Evolutionary conservation across 1,284 basidiomycete species (phyloP), one percentile per base, ranked within the genome.

Genomic region (Apiotrichum veenhuisii): DNA sequence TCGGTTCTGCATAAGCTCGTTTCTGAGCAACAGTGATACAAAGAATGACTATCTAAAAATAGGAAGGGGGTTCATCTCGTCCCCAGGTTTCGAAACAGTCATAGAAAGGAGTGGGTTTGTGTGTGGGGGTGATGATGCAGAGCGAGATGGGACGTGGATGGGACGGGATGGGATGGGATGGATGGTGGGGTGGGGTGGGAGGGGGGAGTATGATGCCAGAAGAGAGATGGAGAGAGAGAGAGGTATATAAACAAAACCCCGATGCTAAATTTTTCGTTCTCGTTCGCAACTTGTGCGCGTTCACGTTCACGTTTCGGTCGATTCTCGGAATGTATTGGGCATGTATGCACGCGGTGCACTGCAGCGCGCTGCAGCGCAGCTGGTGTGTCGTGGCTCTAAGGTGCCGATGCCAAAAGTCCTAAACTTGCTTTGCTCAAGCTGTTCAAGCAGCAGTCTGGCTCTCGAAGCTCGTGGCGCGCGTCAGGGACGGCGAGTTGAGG

Each of bases 21-120:
- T n/a, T n/a, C n/a, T 11, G 51, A 50, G 56, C 56, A 41, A 48
- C 43, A 38, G 46, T 57, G 57, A 59, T 59, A 59, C 57, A 59
- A 58, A 59, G 47, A 51, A 55, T 52, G 43, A 50, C 57, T 59
- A 52, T 54, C 44, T 27, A 48, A 55, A 48, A 20, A 40, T n/a
- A n/a, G 15, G 11, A 33, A 30, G 30, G 33, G 45, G 15, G 26
- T 33, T 30, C 12, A n/a, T 20, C 40, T 42, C 23, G 20, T 42
- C 40, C 40, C 40, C 20, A 11, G 30, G 30, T 20, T 42, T 42
- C 11, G 40, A 25, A 42, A 42, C 40, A 46, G 45, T 46, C 18
- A 46, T 46, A n/a, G n/a, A n/a, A n/a, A n/a, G n/a, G 30, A 15
- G 30, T 18, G 22, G 33, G 34, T 17, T 20, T 22, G n/a, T 4